These are phyloP conservation scores for Cladosporium sp. DNA, from an alignment of 2,329 filamentous ascomycete species.

Conservation along the genomic window DNA sequence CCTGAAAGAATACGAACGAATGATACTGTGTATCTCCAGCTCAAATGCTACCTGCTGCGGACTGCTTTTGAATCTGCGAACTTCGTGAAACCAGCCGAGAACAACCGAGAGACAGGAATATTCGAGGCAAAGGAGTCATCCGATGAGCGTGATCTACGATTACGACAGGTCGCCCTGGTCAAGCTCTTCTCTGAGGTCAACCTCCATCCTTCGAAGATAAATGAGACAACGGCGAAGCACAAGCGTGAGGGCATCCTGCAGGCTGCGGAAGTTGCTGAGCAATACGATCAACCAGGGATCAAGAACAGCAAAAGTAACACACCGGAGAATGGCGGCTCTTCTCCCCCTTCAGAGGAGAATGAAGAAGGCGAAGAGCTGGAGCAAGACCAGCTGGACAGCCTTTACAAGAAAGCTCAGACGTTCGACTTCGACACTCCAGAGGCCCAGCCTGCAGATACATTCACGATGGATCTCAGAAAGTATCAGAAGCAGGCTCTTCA, in stretches of 20 bases:
- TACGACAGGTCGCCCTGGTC: constrained; percentile 82
- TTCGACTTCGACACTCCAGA: constrained; percentile 93
- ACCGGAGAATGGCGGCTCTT: constrained; percentile 43
- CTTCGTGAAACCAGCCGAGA: constrained; percentile 58
- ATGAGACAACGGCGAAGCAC: constrained; percentile 67
- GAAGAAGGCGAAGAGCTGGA: constrained; percentile 83
- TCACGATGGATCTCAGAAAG: constrained; percentile 75
- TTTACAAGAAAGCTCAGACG: constrained; percentile 94
- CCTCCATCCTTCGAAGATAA: constrained; percentile 69
- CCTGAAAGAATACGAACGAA: constrained; percentile 82
- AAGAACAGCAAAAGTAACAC: constrained; percentile 42
- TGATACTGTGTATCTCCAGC: constrained; percentile 88
- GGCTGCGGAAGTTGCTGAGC: constrained; percentile 83
- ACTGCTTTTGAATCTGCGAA: constrained; percentile 65
- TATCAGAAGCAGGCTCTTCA: constrained; percentile 94
- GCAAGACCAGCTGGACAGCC: constrained; percentile 86
- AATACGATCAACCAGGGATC: constrained; percentile 55
- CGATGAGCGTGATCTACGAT: constrained; percentile 76
- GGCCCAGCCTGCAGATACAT: constrained; percentile 75
- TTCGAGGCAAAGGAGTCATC: constrained; percentile 82
- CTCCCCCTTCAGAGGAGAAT: constrained; percentile 55
- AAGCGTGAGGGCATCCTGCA: constrained; percentile 79
- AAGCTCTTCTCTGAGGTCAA: constrained; percentile 87
- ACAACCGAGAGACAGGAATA: constrained; percentile 66
- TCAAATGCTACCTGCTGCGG: constrained; percentile 70